These are phyloP conservation scores for Seiridium cupressi DNA, from an alignment of 2,329 filamentous ascomycete species.

Conservation along the genomic window DNA sequence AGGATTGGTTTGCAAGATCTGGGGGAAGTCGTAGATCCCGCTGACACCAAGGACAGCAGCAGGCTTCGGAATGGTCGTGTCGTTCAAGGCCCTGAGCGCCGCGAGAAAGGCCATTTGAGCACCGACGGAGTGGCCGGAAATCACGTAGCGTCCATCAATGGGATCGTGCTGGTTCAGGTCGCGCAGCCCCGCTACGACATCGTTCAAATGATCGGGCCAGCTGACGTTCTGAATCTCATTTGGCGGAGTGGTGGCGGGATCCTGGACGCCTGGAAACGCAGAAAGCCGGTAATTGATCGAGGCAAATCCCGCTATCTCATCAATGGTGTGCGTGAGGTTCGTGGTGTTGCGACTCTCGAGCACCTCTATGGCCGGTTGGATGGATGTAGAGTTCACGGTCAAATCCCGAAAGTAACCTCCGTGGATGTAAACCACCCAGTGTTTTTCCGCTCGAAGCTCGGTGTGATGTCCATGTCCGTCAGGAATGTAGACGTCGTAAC, in stretches of 20 bases:
- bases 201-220: slow-evolving; percentile 4
- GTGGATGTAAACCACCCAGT: not conserved
- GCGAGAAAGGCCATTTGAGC: slow-evolving; percentile 2
- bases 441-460: not conserved
- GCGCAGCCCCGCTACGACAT: not conserved
- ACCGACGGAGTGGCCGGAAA: slow-evolving; percentile 1
- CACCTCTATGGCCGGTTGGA: not conserved
- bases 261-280: not conserved
- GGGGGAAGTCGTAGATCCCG: slow-evolving; percentile 3
- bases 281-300: slow-evolving; percentile 1
- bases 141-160: not conserved
- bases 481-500: not conserved
- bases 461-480: not conserved
- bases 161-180: not conserved
- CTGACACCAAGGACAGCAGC: not conserved
- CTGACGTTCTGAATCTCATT: not conserved
- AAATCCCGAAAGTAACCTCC: slow-evolving; percentile 1
- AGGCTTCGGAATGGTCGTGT: slow-evolving; percentile 1
- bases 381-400: not conserved
- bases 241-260: not conserved
- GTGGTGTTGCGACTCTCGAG: not conserved
- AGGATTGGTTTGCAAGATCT: not conserved
- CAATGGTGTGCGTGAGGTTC: slow-evolving; percentile 1
- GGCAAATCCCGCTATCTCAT: not conserved
- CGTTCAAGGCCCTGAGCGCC: not conserved